These are phyloP conservation scores for Emergomyces orientalis DNA, from an alignment of 2,329 filamentous ascomycete species.

Conservation along the genomic window DNA sequence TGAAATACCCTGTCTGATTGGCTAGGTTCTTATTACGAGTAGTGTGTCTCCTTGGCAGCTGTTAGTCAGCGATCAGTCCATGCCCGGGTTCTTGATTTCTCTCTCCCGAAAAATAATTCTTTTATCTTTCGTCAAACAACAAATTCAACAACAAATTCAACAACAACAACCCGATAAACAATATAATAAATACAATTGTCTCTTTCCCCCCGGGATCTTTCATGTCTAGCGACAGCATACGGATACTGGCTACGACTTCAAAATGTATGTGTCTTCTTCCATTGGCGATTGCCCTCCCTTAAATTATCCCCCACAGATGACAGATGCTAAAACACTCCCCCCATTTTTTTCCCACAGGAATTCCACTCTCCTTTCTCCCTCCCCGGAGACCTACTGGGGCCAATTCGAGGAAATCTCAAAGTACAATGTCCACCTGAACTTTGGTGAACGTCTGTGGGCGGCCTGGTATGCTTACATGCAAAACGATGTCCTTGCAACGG, in stretches of 20 bases:
- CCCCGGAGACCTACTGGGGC: slow-evolving; percentile 51
- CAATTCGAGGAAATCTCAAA: slow-evolving; percentile 56
- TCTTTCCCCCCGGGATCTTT: background rate
- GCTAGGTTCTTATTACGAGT: too few relatives aligned
- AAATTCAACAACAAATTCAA: too few relatives aligned
- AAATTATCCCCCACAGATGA: too few relatives aligned
- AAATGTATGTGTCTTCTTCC: slow-evolving; percentile 19
- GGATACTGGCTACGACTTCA: slow-evolving; percentile 10
- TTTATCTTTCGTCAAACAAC: background rate
- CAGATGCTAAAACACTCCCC: slow-evolving; percentile 4
- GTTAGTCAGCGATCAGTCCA: too few relatives aligned
- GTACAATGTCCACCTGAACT: slow-evolving; percentile 77
- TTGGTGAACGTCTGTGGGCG: slow-evolving; percentile 82
- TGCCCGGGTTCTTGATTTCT: background rate
- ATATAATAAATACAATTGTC: background rate
- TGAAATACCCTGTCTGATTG: too few relatives aligned
- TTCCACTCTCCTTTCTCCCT: slow-evolving; percentile 35
- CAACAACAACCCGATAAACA: background rate
- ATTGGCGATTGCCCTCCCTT: background rate
- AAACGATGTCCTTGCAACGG: slow-evolving; percentile 91
- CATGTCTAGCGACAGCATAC: background rate
- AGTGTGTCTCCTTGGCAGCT: too few relatives aligned
- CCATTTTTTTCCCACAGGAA: slow-evolving; percentile 31
- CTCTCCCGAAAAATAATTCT: background rate
- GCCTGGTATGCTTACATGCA: slow-evolving; percentile 98